These are phyloP conservation scores for Penicillium sp. DNA, from an alignment of 2,329 filamentous ascomycete species.

Conservation along the genomic window DNA sequence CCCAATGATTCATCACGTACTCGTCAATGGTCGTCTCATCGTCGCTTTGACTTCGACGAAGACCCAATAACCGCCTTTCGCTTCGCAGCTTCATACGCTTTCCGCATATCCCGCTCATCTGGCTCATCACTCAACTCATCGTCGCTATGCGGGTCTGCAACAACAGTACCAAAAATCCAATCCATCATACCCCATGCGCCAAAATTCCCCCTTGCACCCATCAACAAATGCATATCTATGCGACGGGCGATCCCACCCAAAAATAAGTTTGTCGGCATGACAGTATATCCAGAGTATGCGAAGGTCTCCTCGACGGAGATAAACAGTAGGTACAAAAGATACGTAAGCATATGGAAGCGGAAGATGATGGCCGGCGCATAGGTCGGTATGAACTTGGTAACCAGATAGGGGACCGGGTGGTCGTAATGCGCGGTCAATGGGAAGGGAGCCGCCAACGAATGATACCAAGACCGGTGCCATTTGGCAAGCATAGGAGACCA, in stretches of 20 bases:
- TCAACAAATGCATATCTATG: conserved; percentile 54
- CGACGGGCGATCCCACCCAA: conserved; percentile 58
- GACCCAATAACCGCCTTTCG: conserved; percentile 26
- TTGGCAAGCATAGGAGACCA: conserved; percentile 49
- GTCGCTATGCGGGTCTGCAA: conserved; percentile 44
- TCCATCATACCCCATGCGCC: conserved; percentile 47
- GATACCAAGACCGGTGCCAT: conserved; percentile 56
- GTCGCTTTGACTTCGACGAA: not conserved
- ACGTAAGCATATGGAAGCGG: conserved; percentile 61
- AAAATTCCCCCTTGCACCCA: conserved; percentile 46
- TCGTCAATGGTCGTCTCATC: conserved; percentile 2
- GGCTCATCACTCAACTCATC: conserved; percentile 48
- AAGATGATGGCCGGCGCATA: conserved; percentile 56
- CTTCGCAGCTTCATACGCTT: conserved; percentile 31
- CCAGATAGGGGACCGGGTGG: conserved; percentile 55
- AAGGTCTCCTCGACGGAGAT: conserved; percentile 61
- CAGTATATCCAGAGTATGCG: conserved; percentile 58
- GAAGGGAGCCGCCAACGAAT: conserved; percentile 52
- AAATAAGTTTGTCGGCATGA: conserved; percentile 57
- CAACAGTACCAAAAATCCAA: conserved; percentile 43
- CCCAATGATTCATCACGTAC: not conserved
- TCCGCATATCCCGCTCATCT: conserved; percentile 30
- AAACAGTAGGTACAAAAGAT: conserved; percentile 53
- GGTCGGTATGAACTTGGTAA: conserved; percentile 55
- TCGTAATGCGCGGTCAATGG: conserved; percentile 60